Base-by-base conservation (phyloP, 2,329 filamentous ascomycete genomes). In the Pseudocercospora crystallina region DNA sequence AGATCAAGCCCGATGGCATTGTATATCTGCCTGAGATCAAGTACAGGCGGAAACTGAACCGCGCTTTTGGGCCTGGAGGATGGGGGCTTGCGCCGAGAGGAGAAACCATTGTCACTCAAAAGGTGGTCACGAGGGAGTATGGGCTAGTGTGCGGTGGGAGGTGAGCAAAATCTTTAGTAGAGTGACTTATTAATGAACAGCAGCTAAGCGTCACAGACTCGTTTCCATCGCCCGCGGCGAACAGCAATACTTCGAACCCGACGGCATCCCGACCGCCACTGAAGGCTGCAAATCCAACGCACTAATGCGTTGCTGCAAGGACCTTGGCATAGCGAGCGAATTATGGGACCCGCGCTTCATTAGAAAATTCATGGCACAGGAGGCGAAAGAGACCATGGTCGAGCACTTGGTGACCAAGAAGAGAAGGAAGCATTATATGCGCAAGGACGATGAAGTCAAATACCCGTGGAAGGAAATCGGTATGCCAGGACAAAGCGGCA, bases 261-360 rank as follows among this genome's bases (percentile, higher is more conserved):
- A 96, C 61, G 87, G 87, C 48, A 90, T 99, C 57, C 90, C 94
- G 20, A 96, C 91, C 1, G 91, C 94, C 8, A 91, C 91, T 53
- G 94, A 99, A 73, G 94, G 94, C 46, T 95, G 90, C 80, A 96
- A 96, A 74, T 96, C 90, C 57, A 99, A 99, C 69, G 94, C 94
- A 10, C 79, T 99, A 60, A 95, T 97, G 85, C 88, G 94, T 51
- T 97, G 92, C 80, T 97, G 94, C 78, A 99, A 99, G 76, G 94
- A 99, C 71, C 76, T 99, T 30, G 94, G 94, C 32, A 87, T 99
- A 59, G 94, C 90, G 1, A 91, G 87, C 58, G 94, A 99, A 73
- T 80, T 99, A 14, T 99, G 94, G 94, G 94, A 99, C 74, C 94
- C 94, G 32, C 78, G 88, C 48, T 99, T 87, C 74, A 90, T 97